These are phyloP conservation scores for Byssothecium circinans DNA, from an alignment of 2,329 filamentous ascomycete genomes.

Conservation along the genomic window DNA sequence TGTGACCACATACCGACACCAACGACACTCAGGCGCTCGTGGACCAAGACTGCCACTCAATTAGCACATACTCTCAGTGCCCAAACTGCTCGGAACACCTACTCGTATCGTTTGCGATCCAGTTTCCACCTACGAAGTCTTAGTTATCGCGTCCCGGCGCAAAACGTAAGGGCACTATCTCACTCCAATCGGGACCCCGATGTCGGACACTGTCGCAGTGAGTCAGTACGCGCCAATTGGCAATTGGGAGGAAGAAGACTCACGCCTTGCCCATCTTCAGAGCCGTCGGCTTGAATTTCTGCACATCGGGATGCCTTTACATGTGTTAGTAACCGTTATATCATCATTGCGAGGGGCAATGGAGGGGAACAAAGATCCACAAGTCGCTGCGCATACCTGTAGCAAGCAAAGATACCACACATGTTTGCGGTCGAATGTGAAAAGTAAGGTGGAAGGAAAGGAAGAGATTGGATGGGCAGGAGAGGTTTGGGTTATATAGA, in stretches of 20 bases:
- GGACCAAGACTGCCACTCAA: conserved; percentile 69
- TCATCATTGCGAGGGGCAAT: conserved; percentile 17
- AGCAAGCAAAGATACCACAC: conserved; percentile 97
- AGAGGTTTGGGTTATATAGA: conserved; percentile 19
- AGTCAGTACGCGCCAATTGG: conserved; percentile 33
- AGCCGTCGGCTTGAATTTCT: conserved; percentile 94
- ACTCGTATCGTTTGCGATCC: conserved; percentile 91
- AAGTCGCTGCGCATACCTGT: conserved; percentile 60
- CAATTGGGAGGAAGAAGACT: conserved; percentile 43
- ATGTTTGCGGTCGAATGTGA: conserved; percentile 57
- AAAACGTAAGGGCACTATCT: conserved; percentile 50
- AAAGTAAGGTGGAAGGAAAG: conserved; percentile 2
- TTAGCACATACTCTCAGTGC: conserved; percentile 21
- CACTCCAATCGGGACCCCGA: conserved; percentile 97
- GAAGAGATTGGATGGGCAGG: conserved; percentile 3
- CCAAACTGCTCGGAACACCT: conserved; percentile 25
- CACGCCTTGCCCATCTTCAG: conserved; percentile 93
- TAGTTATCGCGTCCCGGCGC: conserved; percentile 33
- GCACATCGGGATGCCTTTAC: conserved; percentile 80
- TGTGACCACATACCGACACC: conserved; percentile 73
- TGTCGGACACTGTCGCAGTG: conserved; percentile 74
- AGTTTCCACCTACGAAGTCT: conserved; percentile 72
- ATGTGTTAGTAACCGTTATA: conserved; percentile 31
- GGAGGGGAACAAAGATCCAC: conserved; percentile 27
- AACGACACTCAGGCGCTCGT: conserved; percentile 97